Base-by-base conservation (phyloP, 805 yeast species). In the Sugiyamaella boreocaroliniensis region DNA sequence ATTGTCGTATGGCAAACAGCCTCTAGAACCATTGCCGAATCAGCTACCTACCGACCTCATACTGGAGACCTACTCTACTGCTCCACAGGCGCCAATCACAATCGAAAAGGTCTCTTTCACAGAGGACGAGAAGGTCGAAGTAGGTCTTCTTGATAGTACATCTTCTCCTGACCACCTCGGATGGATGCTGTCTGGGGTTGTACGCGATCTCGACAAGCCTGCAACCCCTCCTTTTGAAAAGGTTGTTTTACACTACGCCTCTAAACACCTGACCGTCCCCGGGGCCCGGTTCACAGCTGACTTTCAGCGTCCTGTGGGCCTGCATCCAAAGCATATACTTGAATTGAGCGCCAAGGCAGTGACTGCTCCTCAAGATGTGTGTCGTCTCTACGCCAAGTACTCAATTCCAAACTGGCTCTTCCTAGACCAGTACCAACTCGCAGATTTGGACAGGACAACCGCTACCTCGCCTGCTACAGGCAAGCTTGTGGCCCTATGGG, bases 391-490 rank as follows among this genome's bases (percentile, higher is more conserved):
- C 55, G 64, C 75, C 29, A 68, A 69, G 55, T 63, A 76, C 26
- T 71, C 74, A 8, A 59, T 80, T 10, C 81, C 83, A 2, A 64
- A 66, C 4, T 67, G 69, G 15, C 51, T 80, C 18, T 79, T 81
- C 59, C 69, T 80, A n/a, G 85, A 81, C 65, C 70, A 70, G 60
- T 80, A 78, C 61, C 83, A 81, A 61, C 71, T 78, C 20, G 64
- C 71, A 32, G 69, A 67, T 20, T 60, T 67, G n/a, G 64, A 64
- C 14, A 53, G 62, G 37, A 53, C 61, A 5, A 58, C 49, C 26
- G 19, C 63, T 2, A 53, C 62, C 5, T 61, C 61, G 22, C 57
- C 61, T 29, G 61, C 58, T 19, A 58, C 55, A 5, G 61, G 64
- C 14, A 60, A 57, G n/a, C 67, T 78, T 14, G 37, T 75, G 1